Percentiles rank a stretch among this genome's conserved stretches.
Evolutionary conservation across 2,329 filamentous ascomycete species (phyloP).

Genomic region (Colletotrichum camelliae): DNA sequence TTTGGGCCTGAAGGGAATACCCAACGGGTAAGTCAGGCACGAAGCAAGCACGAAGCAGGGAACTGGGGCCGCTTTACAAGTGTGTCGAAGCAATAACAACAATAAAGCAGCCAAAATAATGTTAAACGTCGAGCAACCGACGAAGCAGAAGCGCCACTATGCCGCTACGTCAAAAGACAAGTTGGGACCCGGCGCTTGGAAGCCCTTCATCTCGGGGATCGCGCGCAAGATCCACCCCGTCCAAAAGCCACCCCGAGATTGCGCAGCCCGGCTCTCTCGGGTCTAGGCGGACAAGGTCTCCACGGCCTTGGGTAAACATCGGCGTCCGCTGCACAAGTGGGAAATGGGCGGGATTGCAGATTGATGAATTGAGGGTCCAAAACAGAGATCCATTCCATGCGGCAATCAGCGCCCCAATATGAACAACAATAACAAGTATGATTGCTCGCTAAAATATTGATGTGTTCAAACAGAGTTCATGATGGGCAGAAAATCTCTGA

Average conservation of each 20-base stretch:
- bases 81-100: not conserved
- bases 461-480: not conserved
- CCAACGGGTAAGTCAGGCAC: not conserved
- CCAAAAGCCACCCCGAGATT: not conserved
- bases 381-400: not conserved
- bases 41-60: not conserved
- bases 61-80: not conserved
- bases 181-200: not conserved
- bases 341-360: not conserved
- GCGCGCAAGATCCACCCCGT: not conserved
- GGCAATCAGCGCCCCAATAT: not conserved
- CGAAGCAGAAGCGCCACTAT: not conserved
- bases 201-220: not conserved
- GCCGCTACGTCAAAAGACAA: not conserved
- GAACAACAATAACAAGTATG: not conserved
- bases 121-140: not conserved
- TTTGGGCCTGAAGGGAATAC: not conserved
- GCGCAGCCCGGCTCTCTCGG: not conserved
- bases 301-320: not conserved
- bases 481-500: not conserved
- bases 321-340: not conserved
- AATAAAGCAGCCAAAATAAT: not conserved
- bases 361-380: constrained; percentile 1
- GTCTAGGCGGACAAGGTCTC: not conserved
- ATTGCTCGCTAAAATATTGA: not conserved